Evolutionary conservation across 768 basidiomycete genomes (phyloP), one percentile per base, ranked within the genome.

Genomic region (Russula griseocarnosa): DNA sequence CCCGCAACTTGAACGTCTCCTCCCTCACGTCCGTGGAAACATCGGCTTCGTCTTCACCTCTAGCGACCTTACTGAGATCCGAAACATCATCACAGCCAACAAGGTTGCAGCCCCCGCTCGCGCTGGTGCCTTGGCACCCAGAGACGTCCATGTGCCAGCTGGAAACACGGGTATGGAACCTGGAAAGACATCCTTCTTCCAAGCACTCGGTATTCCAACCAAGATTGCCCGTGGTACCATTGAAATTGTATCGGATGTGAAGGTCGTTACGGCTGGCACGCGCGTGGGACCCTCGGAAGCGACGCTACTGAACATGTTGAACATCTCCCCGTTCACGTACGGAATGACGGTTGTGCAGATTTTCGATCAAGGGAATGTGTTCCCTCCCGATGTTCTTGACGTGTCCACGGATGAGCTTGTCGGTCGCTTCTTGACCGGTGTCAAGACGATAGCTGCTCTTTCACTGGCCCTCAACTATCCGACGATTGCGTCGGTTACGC

Each of bases 161-260:
- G 89, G 94, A 65, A 98, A 98, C 87, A 99, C 97, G 61, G 95
- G 95, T 78, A 99, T 99, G 97, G 97, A 98, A 77, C 97, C 97
- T 71, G 97, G 96, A 74, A 99, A 99, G 85, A 99, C 97, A 66
- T 97, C 97, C 71, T 99, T 98, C 93, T 99, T 99, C 93, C 97
- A 99, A 83, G 97, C 97, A 62, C 88, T 99, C 74, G 88, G 90
- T 81, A 95, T 99, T 78, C 96, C 97, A 53, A 99, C 97, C 77
- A 99, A 99, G 86, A 98, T 99, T 70, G 95, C 97, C 57, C 90
- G 97, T 87, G 97, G 97, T 83, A 98, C 97, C 60, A 98, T 99
- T 72, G 97, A 99, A 92, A 99, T 98, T 75, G 92, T 97, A 65
- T 84, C 87, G 69, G 95, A 98, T 74, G 88, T 98, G 74, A 88